These are phyloP conservation scores for Thalia dealbata DNA, from an alignment of 176 grass and related monocot species.

Conservation along the genomic window DNA sequence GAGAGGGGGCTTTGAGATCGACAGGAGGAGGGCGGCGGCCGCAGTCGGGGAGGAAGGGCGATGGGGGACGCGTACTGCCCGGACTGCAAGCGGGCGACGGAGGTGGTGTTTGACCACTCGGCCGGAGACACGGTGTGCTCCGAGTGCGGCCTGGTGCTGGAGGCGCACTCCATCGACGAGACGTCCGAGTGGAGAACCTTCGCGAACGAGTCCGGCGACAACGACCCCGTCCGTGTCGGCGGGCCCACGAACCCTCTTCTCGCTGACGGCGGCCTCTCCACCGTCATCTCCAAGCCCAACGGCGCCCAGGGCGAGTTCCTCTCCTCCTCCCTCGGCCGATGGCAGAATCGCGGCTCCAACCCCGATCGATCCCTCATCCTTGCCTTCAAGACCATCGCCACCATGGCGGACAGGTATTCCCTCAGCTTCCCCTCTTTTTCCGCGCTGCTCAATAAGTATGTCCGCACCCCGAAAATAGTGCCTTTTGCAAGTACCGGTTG, in stretches of 20 bases:
- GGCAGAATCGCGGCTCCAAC: not conserved
- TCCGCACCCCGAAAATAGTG: too few relatives aligned
- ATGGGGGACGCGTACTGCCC: not conserved
- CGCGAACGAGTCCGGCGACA: constrained; percentile 1
- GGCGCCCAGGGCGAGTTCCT: not conserved
- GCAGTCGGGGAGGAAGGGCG: not conserved
- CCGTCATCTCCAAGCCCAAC: constrained; percentile 2
- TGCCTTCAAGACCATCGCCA: constrained; percentile 1
- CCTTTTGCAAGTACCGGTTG: not conserved
- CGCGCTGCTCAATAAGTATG: not conserved
- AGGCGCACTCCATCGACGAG: constrained; percentile 6
- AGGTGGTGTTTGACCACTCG: not conserved
- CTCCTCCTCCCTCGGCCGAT: not conserved
- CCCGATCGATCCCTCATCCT: not conserved
- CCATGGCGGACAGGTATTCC: not conserved
- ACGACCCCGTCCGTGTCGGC: not conserved
- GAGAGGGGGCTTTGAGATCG: too few relatives aligned
- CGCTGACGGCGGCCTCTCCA: not conserved
- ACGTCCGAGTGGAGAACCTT: constrained; percentile 1
- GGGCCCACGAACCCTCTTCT: not conserved
- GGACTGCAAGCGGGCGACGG: not conserved
- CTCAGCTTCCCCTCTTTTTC: not conserved
- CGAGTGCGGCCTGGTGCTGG: not conserved
- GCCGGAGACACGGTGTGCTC: not conserved
- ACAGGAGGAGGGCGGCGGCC: not conserved